Conservation (phyloP, 2,329 filamentous ascomycete species). For the Bipolaris zeicola region DNA sequence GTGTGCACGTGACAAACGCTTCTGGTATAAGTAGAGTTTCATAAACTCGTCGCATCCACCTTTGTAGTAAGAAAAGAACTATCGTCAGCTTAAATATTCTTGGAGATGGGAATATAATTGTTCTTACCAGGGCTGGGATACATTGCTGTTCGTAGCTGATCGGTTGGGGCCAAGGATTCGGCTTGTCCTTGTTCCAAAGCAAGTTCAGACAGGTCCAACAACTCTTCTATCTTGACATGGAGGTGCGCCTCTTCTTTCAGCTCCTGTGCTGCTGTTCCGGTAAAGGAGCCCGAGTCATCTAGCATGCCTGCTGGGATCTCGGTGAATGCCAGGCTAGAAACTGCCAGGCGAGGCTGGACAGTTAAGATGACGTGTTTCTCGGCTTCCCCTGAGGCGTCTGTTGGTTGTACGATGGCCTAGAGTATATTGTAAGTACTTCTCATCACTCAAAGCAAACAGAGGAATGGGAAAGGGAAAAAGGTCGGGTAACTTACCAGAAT, state of each 20-base stretch:
- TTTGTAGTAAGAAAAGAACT: slow-evolving; percentile 48
- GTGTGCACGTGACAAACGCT: slow-evolving; percentile 54
- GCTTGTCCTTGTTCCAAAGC: slow-evolving; percentile 41
- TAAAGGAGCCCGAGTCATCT: slow-evolving; percentile 59
- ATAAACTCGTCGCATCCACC: slow-evolving; percentile 66
- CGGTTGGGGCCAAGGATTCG: background rate
- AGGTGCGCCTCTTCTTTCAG: slow-evolving; percentile 63
- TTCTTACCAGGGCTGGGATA: slow-evolving; percentile 6
- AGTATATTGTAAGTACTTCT: background rate
- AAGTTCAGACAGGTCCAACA: slow-evolving; percentile 61
- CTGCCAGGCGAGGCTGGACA: slow-evolving; percentile 62
- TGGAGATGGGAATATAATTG: background rate
- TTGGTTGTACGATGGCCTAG: slow-evolving; percentile 61
- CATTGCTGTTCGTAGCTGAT: background rate
- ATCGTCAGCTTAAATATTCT: slow-evolving; percentile 52
- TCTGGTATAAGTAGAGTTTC: slow-evolving; percentile 62
- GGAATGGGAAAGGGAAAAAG: background rate
- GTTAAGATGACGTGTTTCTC: slow-evolving; percentile 57
- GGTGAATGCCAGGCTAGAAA: slow-evolving; percentile 59
- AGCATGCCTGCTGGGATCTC: slow-evolving; percentile 68
- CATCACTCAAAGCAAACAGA: too few species aligned
- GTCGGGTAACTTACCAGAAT: slow-evolving; percentile 55
- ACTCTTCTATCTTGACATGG: slow-evolving; percentile 55
- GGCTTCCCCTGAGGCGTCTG: slow-evolving; percentile 49
- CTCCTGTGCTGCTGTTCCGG: slow-evolving; percentile 61